Evolutionary conservation across 805 yeast species (phyloP), one percentile per base, ranked within the genome.

Genomic region (Metschnikowia shivogae): DNA sequence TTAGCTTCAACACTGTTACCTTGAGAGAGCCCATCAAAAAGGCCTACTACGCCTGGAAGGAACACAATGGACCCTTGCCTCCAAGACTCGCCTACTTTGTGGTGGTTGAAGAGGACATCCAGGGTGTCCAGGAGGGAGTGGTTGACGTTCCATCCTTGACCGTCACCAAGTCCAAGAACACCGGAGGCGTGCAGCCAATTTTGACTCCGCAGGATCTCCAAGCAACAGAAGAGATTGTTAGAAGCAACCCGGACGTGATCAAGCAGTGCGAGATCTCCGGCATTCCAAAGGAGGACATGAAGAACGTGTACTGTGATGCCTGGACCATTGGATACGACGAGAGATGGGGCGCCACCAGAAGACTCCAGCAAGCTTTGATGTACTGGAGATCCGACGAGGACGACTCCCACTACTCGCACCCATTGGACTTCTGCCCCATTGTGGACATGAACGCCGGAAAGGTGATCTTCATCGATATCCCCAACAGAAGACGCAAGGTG

Each of bases 351-450:
- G 78, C 84, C 37, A 73, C 80, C 40, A 76, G 78, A 63, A 76
- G 93, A 67, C 74, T 85, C 50, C 92, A 85, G 66, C 93, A 85
- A 66, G 90, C 90, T 34, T 74, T 86, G 64, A 75, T 86, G 76
- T 85, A 83, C 72, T 86, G 82, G 76, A 76, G 89, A 70, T 71
- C 80, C 11, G 71, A 81, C 60, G 89, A 82, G 66, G 87, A 85
- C 61, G 93, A 84, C 64, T 82, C 89, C 36, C 84, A 80, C 62
- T 80, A 80, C 64, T 78, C 85, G 24, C 85, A 80, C 62, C 90
- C 93, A 26, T 75, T 85, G 57, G 92, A 86, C 64, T 85, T 86
- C 72, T 80, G 89, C 56, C 93, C 93, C 48, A 84, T 85, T 60
- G 82, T 85, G 49, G 93, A 85, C 65, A 81, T 84, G 67, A 83